phyloP scores from a whole-genome alignment of 257 asterid species.

The Osmanthus fragrans region DNA sequence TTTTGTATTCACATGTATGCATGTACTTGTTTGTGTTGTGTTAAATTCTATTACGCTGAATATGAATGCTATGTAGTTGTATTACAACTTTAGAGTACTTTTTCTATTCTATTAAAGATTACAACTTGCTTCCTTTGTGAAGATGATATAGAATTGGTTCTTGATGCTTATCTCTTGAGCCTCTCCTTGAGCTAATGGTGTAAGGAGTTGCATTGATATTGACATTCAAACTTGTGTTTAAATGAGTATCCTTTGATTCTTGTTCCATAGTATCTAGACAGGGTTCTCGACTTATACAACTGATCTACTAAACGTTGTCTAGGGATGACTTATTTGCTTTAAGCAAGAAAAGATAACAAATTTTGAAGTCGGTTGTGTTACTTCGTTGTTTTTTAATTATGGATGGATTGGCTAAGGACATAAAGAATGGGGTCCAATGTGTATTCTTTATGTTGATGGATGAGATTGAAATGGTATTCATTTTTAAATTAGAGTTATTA shows the following conservation, averaged over 20 bases:
- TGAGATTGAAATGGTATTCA: not conserved
- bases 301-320: not conserved
- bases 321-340: not conserved
- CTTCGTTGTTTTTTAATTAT: not conserved
- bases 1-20: no score
- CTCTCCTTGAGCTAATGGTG: not conserved
- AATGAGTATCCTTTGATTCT: not conserved
- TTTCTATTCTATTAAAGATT: not conserved
- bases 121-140: not conserved
- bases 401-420: not conserved
- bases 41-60: not conserved
- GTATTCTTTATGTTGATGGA: not conserved
- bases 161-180: conserved; percentile 1
- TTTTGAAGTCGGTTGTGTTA: not conserved
- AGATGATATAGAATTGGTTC: not conserved
- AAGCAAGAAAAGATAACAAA: not conserved
- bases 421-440: not conserved
- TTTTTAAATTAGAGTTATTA: not conserved
- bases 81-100: not conserved
- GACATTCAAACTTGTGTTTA: not conserved
- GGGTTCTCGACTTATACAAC: not conserved
- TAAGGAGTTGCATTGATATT: not conserved
- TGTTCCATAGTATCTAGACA: not conserved
- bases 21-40: not conserved
- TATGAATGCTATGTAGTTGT: not conserved